Conservation (phyloP, 768 basidiomycete species). For the Arthromyces matolae region DNA sequence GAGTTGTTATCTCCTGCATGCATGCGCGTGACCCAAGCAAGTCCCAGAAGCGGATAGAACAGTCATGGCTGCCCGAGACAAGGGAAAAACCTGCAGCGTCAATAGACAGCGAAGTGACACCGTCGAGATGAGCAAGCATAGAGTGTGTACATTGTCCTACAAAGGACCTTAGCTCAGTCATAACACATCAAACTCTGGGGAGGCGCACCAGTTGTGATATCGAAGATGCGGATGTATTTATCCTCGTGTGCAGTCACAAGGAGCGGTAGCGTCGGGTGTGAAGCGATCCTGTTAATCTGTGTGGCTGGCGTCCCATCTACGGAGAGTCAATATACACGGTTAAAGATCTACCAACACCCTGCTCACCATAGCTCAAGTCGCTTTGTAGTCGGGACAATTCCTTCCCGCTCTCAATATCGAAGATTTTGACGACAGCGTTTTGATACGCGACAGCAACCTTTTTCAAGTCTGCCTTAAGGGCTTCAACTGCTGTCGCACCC, state of each 20-base stretch:
- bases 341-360: background rate
- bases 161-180: conserved; percentile 9
- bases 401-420: conserved; percentile 86
- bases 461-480: conserved; percentile 77
- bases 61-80: conserved; percentile 90
- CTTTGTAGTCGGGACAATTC: conserved; percentile 61
- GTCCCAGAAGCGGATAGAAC: conserved; percentile 94
- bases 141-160: conserved; percentile 84
- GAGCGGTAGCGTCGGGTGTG: conserved; percentile 87
- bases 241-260: conserved; percentile 93
- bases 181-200: no score
- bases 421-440: conserved; percentile 86
- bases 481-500: conserved; percentile 81
- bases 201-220: conserved; percentile 70
- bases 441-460: conserved; percentile 89
- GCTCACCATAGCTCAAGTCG: conserved; percentile 56
- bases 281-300: conserved; percentile 82
- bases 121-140: conserved; percentile 87
- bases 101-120: conserved; percentile 87
- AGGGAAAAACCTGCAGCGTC: conserved; percentile 85
- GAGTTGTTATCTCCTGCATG: conserved; percentile 84
- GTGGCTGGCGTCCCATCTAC: conserved; percentile 71
- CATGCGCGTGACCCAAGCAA: conserved; percentile 75
- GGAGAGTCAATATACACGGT: conserved; percentile 6
- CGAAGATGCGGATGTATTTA: conserved; percentile 88